phyloP scores from a whole-genome alignment of 495 filamentous ascomycete species.

The Bacidia gigantensis region DNA sequence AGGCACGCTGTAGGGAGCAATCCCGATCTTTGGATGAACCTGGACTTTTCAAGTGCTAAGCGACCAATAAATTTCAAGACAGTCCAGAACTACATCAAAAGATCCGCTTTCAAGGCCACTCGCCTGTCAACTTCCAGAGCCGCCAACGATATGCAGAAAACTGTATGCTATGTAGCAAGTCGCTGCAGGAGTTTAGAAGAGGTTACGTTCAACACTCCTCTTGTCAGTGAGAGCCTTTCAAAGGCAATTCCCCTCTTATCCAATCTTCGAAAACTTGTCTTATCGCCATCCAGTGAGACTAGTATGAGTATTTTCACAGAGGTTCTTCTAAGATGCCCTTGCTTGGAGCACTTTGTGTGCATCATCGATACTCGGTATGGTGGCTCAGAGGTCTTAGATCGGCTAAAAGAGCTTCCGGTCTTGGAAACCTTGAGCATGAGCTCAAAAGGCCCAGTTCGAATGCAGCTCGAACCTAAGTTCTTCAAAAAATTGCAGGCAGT shows the following conservation, averaged over 20 bases:
- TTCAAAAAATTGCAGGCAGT: neutral
- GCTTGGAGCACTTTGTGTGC: conserved; percentile 31
- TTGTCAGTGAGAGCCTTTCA: conserved; percentile 12
- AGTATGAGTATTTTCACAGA: conserved; percentile 24
- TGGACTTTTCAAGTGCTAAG: conserved; percentile 36
- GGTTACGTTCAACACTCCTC: conserved; percentile 13
- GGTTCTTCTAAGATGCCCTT: conserved; percentile 27
- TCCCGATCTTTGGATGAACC: conserved; percentile 34
- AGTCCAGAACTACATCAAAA: conserved; percentile 31
- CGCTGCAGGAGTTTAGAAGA: conserved; percentile 16
- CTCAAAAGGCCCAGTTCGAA: neutral
- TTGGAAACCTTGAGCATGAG: neutral
- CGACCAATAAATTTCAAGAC: conserved; percentile 27
- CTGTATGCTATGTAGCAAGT: conserved; percentile 13
- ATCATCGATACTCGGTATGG: neutral
- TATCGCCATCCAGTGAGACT: conserved; percentile 25
- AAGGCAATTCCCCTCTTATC: conserved; percentile 16
- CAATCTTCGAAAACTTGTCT: conserved; percentile 28
- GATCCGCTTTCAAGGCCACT: conserved; percentile 27
- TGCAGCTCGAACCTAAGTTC: neutral
- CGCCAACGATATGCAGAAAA: neutral
- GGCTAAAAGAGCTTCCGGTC: neutral
- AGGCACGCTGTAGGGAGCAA: conserved; percentile 29
- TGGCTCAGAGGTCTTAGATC: neutral
- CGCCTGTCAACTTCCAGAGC: conserved; percentile 23